Evolutionary conservation across 805 yeast genomes (phyloP), one percentile per base, ranked within the genome.

Genomic region (Zygotorulaspora chibaensis): DNA sequence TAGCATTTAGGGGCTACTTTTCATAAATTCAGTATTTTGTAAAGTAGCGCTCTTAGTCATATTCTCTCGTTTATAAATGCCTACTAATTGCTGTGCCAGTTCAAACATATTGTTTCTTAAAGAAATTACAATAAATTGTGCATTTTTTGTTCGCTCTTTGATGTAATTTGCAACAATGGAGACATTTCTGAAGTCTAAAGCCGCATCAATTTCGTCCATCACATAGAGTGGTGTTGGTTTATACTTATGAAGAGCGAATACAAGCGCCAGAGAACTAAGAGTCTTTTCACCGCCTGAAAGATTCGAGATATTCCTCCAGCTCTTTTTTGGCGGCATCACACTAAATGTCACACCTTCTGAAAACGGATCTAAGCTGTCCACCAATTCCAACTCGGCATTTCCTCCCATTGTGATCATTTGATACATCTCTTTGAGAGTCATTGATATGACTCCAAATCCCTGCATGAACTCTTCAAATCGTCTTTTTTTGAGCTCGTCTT

Each of bases 331-430:
- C 1, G 99, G 99, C 99, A 93, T 93, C 5, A 93, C 99, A 65
- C 96, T 86, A 66, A 93, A 93, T 35, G 90, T 70, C 31, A 93
- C 90, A 27, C 99, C 99, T 68, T 93, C 99, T 1, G 96, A 81
- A 59, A 93, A 93, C n/a, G 99, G 99, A 67, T 93, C 98, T 61
- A 91, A 75, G 50, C 95, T 84, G 61, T 93, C 99, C 15, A 89
- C 97, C 37, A 91, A 74, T 64, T 93, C 99, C 29, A 93, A 73
- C 64, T 93, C 99, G 0, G 99, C 99, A 70, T 91, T 93, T 28
- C 99, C 99, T 23, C 99, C 99, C 95, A 91, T 89, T 1, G 99
- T 93, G 50, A 93, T 93, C 95, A 93, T 87, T 61, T 90, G 95
- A 59, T 93, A 93, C 98, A 93, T 90, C 58, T 88, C 96, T 63